These are phyloP conservation scores for Serendipita vermifera DNA, from an alignment of 768 basidiomycete genomes.

Conservation along the genomic window DNA sequence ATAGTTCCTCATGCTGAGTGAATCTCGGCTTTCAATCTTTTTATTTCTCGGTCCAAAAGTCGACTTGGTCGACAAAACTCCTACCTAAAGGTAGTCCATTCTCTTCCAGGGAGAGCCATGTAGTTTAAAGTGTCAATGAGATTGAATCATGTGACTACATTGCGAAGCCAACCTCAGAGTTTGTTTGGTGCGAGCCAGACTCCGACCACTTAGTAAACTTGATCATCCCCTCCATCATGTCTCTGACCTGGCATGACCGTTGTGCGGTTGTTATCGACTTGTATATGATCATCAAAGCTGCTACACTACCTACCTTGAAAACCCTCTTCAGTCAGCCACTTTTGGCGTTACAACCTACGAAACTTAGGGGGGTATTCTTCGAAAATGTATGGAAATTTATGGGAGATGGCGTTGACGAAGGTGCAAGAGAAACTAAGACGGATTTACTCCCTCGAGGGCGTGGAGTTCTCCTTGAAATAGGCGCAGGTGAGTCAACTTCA, in stretches of 20 bases:
- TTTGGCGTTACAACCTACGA: constrained; percentile 33
- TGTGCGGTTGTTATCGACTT: constrained; percentile 31
- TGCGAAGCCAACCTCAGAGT: neutral
- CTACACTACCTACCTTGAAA: constrained; percentile 35
- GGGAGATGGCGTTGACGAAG: constrained; percentile 35
- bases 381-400: constrained; percentile 42
- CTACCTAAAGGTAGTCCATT: neutral
- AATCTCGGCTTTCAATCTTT: neutral
- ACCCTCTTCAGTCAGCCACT: constrained; percentile 30
- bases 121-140: neutral
- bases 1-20: neutral
- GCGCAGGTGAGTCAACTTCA: constrained; percentile 37
- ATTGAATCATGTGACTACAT: neutral
- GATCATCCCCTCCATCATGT: neutral
- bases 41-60: neutral
- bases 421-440: constrained; percentile 30
- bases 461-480: constrained; percentile 54
- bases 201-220: neutral
- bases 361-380: constrained; percentile 45
- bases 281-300: constrained; percentile 24
- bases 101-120: neutral
- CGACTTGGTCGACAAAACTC: neutral
- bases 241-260: constrained; percentile 4
- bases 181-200: neutral
- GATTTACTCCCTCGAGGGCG: constrained; percentile 40